phyloP scores from a whole-genome alignment of 139 green algal genomes.

The Picochlorum costavermella region DNA sequence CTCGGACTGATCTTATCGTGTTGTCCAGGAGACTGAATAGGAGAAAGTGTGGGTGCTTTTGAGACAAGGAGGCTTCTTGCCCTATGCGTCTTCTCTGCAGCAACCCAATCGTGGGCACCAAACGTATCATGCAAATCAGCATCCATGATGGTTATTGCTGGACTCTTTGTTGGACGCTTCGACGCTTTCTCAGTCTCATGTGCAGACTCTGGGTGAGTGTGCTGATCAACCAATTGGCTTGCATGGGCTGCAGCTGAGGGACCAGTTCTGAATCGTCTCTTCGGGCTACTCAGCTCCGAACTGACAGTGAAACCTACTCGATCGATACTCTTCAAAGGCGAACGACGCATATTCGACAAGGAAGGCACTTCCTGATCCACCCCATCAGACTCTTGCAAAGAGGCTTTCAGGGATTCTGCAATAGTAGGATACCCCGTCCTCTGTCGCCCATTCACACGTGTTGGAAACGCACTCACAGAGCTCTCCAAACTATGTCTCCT shows the following conservation, averaged over 20 bases:
- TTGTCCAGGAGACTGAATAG: too few relatives aligned
- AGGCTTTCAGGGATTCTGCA: neutral
- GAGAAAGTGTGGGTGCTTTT: too few relatives aligned
- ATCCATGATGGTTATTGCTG: conserved; percentile 2
- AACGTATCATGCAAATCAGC: conserved; percentile 33
- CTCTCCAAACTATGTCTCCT: too few relatives aligned
- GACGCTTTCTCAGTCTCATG: too few relatives aligned
- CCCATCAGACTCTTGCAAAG: neutral
- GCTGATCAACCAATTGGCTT: neutral
- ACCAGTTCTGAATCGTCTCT: neutral
- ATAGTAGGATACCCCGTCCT: neutral
- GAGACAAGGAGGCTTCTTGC: neutral
- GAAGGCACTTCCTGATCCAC: neutral
- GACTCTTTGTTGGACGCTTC: neutral
- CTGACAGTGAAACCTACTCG: neutral
- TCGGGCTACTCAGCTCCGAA: neutral
- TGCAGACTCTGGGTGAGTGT: too few relatives aligned
- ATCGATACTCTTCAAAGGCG: neutral
- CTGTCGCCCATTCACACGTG: too few relatives aligned
- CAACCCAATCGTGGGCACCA: conserved; percentile 16
- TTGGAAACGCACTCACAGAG: too few relatives aligned
- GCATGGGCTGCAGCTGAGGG: neutral
- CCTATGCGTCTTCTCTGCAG: neutral
- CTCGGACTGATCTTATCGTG: too few relatives aligned
- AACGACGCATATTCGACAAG: neutral